Percentiles rank a stretch among this genome's conserved stretches.
These are phyloP conservation scores for Ophiosphaerella korrae DNA, from an alignment of 2,329 filamentous ascomycete species.

Conservation along the genomic window DNA sequence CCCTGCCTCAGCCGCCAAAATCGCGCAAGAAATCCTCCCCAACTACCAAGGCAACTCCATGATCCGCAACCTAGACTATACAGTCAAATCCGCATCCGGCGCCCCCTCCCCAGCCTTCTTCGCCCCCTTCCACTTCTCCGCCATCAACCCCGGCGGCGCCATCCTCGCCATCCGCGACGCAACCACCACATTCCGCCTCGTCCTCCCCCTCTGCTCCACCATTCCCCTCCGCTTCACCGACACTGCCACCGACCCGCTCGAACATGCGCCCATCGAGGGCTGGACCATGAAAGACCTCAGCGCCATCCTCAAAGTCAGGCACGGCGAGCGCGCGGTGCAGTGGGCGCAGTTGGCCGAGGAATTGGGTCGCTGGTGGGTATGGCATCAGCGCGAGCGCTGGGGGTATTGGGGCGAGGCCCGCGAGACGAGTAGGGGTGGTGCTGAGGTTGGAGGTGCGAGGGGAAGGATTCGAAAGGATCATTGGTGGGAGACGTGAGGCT, in stretches of 20 bases:
- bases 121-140: constrained; percentile 22
- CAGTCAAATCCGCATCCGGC: constrained; percentile 8
- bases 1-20: constrained; percentile 2
- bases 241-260: constrained; percentile 12
- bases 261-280: constrained; percentile 12
- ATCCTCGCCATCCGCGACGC: constrained; percentile 22
- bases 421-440: constrained; percentile 16
- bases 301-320: constrained; percentile 15
- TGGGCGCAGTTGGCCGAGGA: constrained; percentile 18
- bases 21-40: constrained; percentile 9
- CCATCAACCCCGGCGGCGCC: constrained; percentile 21
- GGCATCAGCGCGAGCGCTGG: constrained; percentile 20
- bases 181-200: constrained; percentile 14
- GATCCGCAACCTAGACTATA: constrained; percentile 15
- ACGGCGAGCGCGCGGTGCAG: constrained; percentile 12
- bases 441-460: constrained; percentile 10
- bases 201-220: constrained; percentile 19
- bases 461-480: constrained; percentile 20
- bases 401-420: constrained; percentile 21
- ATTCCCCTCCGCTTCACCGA: constrained; percentile 21
- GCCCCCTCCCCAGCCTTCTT: constrained; percentile 12
- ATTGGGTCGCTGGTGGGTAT: constrained; percentile 23
- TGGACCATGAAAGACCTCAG: constrained; percentile 20
- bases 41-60: constrained; percentile 21
- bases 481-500: constrained; percentile 21